These are phyloP conservation scores for Eragrostis nindensis DNA, from an alignment of 176 grass and related monocot species.

Conservation along the genomic window DNA sequence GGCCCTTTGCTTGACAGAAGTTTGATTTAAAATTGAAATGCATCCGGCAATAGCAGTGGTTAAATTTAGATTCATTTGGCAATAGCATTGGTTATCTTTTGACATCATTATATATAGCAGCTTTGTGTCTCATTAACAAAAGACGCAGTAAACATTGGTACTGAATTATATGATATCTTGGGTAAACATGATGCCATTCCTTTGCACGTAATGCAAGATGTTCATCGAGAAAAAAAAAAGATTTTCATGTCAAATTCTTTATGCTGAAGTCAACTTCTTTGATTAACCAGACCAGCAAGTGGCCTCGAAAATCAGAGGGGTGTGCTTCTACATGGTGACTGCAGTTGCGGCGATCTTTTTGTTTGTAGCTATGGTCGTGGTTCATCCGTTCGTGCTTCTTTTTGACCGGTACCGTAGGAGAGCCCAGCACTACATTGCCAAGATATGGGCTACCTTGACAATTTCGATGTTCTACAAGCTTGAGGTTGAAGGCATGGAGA, in stretches of 20 bases:
- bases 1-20: background rate
- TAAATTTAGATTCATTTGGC: background rate
- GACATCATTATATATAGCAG: background rate
- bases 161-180: background rate
- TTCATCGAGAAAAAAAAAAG: too few species aligned
- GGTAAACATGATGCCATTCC: background rate
- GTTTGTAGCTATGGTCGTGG: conserved; percentile 67
- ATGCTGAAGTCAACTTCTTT: too few species aligned
- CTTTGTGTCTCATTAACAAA: background rate
- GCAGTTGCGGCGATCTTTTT: conserved; percentile 66
- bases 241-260: too few species aligned
- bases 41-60: background rate
- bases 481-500: conserved; percentile 87
- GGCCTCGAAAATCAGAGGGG: conserved; percentile 68
- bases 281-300: conserved; percentile 61
- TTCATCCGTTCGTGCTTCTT: conserved; percentile 77
- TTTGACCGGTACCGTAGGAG: conserved; percentile 78
- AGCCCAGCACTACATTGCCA: conserved; percentile 75
- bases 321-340: conserved; percentile 82
- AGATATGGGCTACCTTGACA: conserved; percentile 83
- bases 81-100: conserved; percentile 7
- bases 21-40: background rate
- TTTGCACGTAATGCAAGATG: conserved; percentile 1
- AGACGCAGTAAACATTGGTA: background rate
- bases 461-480: conserved; percentile 87